These are phyloP conservation scores for Kalmusia sp. DNA, from an alignment of 2,329 filamentous ascomycete species.

Conservation along the genomic window DNA sequence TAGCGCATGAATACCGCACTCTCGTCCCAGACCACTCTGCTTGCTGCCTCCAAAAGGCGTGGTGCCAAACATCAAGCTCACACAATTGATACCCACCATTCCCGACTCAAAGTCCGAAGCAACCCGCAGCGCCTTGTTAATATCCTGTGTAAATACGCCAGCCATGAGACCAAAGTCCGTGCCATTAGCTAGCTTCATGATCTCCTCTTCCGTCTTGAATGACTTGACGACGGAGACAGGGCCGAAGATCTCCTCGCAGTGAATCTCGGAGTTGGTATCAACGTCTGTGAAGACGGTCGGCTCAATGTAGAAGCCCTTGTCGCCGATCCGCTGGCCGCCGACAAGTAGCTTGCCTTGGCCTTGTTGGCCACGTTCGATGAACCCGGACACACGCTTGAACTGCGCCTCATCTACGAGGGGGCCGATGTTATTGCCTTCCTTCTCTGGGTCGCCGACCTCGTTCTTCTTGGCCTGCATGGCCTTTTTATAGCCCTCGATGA, in stretches of 20 bases:
- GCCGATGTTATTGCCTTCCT: conserved; percentile 38
- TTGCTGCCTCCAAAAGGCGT: conserved; percentile 61
- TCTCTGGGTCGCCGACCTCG: conserved; percentile 40
- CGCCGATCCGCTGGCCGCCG: conserved; percentile 40
- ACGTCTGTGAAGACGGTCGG: conserved; percentile 45
- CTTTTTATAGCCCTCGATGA: conserved; percentile 45
- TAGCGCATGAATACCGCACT: conserved; percentile 57
- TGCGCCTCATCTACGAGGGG: conserved; percentile 44
- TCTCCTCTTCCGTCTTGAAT: conserved; percentile 50
- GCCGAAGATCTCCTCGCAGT: conserved; percentile 49
- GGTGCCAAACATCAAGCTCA: conserved; percentile 44
- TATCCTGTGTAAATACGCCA: conserved; percentile 49
- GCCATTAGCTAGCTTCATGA: conserved; percentile 46
- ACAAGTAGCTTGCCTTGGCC: conserved; percentile 40
- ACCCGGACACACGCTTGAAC: conserved; percentile 44
- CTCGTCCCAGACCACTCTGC: conserved; percentile 58
- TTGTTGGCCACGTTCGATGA: conserved; percentile 42
- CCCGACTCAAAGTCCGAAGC: conserved; percentile 42
- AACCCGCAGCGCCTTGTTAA: conserved; percentile 44
- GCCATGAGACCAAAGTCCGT: conserved; percentile 49
- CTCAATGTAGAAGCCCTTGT: conserved; percentile 43
- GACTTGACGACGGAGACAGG: conserved; percentile 44
- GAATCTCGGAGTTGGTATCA: conserved; percentile 41
- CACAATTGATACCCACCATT: conserved; percentile 45
- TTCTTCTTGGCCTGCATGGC: conserved; percentile 39